A percentile compares a stretch with the other conserved stretches of the same genome.
Evolutionary conservation across 140 eudicot genomes (phyloP).

Genomic region (Erigeron philadelphicus): DNA sequence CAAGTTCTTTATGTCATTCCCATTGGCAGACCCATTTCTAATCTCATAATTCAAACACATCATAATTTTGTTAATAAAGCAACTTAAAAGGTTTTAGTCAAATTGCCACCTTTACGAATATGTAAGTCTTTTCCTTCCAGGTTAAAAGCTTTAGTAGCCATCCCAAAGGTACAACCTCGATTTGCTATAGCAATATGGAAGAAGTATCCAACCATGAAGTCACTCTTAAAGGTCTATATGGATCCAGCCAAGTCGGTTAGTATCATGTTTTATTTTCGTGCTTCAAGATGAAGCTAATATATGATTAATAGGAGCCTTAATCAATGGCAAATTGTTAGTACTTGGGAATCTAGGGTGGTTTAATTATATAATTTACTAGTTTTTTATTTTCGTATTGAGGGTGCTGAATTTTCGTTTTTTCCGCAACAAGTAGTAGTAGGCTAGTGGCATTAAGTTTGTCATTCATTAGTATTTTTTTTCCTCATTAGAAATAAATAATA

Average conservation of each 20-base stretch:
- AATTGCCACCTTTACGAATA: not conserved
- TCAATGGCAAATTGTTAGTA: not conserved
- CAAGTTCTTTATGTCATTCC: too few relatives aligned
- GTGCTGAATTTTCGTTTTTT: not conserved
- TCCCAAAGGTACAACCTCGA: constrained; percentile 94
- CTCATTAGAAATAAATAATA: too few relatives aligned
- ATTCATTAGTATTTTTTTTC: too few relatives aligned
- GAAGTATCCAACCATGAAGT: constrained; percentile 88
- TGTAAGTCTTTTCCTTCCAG: constrained; percentile 33
- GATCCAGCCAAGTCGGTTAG: constrained; percentile 78
- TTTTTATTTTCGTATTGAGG: not conserved
- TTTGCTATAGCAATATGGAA: constrained; percentile 82
- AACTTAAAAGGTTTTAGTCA: not conserved
- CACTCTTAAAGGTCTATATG: constrained; percentile 76
- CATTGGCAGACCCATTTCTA: too few relatives aligned
- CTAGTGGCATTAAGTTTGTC: too few relatives aligned
- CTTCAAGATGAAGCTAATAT: not conserved
- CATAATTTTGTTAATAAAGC: too few relatives aligned
- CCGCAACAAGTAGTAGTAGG: too few relatives aligned
- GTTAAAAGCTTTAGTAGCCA: constrained; percentile 82
- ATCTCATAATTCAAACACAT: too few relatives aligned
- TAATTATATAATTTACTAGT: not conserved
- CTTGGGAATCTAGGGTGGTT: not conserved
- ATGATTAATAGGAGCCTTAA: not conserved
- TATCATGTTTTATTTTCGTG: not conserved